A percentile compares a stretch with the other conserved stretches of the same genome.
Evolutionary conservation across 768 basidiomycete genomes (phyloP).

Genomic region (Rhizopogon vulgaris): DNA sequence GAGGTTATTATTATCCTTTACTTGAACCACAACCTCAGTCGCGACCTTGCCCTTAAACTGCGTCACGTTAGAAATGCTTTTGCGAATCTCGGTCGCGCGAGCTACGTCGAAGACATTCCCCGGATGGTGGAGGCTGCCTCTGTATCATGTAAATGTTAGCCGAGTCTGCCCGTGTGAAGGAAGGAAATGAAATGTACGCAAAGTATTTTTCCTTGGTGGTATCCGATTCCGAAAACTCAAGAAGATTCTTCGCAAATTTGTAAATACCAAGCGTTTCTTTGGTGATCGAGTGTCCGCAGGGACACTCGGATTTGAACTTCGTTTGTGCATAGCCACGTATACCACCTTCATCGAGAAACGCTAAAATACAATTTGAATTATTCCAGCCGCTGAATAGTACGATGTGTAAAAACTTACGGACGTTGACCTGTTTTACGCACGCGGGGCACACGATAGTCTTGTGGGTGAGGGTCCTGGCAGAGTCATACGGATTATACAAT

Average conservation of each 20-base stretch:
- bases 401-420: slow-evolving; percentile 17
- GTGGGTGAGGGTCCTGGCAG: slow-evolving; percentile 10
- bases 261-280: slow-evolving; percentile 29
- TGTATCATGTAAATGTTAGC: background rate
- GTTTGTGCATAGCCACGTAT: slow-evolving; percentile 44
- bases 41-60: background rate
- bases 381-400: background rate
- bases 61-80: background rate
- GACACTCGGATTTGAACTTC: slow-evolving; percentile 29
- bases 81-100: background rate
- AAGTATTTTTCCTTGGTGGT: slow-evolving; percentile 13
- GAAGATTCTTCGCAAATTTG: slow-evolving; percentile 34
- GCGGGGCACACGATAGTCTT: slow-evolving; percentile 24
- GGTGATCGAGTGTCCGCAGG: slow-evolving; percentile 31
- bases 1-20: background rate
- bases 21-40: background rate
- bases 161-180: background rate
- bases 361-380: slow-evolving; percentile 17
- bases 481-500: slow-evolving; percentile 22
- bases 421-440: slow-evolving; percentile 12
- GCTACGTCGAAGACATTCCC: too few species aligned
- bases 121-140: background rate
- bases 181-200: slow-evolving; percentile 15
- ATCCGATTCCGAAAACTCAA: background rate
- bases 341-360: slow-evolving; percentile 29